Evolutionary conservation across 768 basidiomycete species (phyloP), one percentile per base, ranked within the genome.

Genomic region (Chalciporus pseudorubinellus): DNA sequence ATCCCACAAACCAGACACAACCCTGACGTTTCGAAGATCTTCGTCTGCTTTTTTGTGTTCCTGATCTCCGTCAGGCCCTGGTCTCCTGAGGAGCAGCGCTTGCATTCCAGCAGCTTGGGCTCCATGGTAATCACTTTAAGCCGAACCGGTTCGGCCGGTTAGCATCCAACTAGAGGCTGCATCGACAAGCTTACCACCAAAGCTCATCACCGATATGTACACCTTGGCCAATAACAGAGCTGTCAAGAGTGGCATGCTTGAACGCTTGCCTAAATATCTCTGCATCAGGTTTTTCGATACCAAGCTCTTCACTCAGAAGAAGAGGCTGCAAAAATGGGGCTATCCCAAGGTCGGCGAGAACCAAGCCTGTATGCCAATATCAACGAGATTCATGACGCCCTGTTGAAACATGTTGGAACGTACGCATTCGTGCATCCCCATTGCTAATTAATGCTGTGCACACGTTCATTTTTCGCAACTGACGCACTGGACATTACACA

Each of bases 161-260:
- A 52, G 12, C 34, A 39, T 45, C 31, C 42, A 46, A 29, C 21
- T 20, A 34, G n/a, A 18, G 6, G 13, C 13, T 39, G 20, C 21
- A 46, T 20, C 4, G 40, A 26, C 16, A n/a, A 39, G 56, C 78
- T 55, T 58, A 89, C 89, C 78, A 77, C 44, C 74, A 63, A 26
- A 89, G 63, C 55, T 91, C 88, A 62, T 92, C 89, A 1, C 90
- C 90, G 36, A 92, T 77, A 56, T 92, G 89, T 18, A 91, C 60
- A 31, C 77, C 78, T 59, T 86, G 73, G 31, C 60, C 46, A 6
- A 48, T 26, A 36, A 33, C 43, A 4, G 28, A 10, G 19, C 33
- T 19, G 14, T 41, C 47, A 4, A 48, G 20, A 9, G 51, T 18
- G 9, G 29, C 52, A n/a, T 44, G 42, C 18, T 43, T 68, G 31